Percentiles rank a stretch among this genome's conserved stretches.
Evolutionary conservation across 306 rosid species (phyloP).

Genomic region (Sindora glabra): DNA sequence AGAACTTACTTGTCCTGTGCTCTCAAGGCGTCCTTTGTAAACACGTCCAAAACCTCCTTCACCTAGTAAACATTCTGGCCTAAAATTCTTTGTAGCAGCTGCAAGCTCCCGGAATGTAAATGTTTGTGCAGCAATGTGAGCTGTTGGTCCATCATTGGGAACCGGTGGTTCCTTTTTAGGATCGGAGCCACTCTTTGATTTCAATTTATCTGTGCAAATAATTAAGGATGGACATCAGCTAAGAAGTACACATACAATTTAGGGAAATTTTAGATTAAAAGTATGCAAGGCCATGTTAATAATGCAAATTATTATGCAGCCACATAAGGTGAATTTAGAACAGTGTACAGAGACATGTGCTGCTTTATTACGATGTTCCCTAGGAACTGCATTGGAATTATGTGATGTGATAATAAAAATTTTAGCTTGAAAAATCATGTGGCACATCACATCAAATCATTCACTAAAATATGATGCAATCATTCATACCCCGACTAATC

Average conservation of each 20-base stretch:
- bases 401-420: conserved; percentile 1
- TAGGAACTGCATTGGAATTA: background rate
- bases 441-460: background rate
- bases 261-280: conserved; percentile 1
- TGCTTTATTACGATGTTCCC: background rate
- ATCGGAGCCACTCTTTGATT: conserved; percentile 51
- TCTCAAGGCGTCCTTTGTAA: conserved; percentile 90
- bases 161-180: conserved; percentile 63
- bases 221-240: background rate
- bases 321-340: background rate
- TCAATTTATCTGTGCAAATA: conserved; percentile 63
- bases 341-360: background rate
- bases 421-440: background rate
- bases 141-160: conserved; percentile 81
- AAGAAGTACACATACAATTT: background rate
- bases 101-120: conserved; percentile 97
- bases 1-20: conserved; percentile 80
- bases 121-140: conserved; percentile 96
- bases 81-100: conserved; percentile 85
- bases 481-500: background rate
- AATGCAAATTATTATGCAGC: background rate
- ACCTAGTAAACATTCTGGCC: conserved; percentile 76
- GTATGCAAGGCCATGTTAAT: background rate
- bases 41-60: conserved; percentile 98
- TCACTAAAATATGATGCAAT: background rate